These are phyloP conservation scores for Cydonia oblonga DNA, from an alignment of 331 rosid genomes.

Conservation along the genomic window DNA sequence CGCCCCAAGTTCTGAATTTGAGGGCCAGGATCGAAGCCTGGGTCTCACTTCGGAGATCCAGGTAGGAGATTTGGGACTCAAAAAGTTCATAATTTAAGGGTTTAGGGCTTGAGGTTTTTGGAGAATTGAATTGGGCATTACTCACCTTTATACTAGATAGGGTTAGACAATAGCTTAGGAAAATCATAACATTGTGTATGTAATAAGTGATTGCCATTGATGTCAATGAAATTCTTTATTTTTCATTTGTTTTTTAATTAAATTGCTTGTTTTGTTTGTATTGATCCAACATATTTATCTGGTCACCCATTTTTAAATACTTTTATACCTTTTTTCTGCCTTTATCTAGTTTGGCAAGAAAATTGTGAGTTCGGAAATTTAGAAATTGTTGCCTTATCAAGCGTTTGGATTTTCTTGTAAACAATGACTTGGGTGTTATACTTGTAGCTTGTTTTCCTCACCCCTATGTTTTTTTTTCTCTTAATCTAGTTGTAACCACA, in stretches of 20 bases:
- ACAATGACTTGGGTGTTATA: background rate
- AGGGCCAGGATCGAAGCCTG: too few species aligned
- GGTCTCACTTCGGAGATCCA: too few species aligned
- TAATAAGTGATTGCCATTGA: background rate
- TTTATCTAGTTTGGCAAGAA: background rate
- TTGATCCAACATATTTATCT: background rate
- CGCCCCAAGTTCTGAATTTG: too few species aligned
- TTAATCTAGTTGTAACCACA: background rate
- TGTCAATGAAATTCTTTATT: background rate
- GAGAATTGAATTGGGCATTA: too few species aligned
- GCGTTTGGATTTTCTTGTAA: background rate
- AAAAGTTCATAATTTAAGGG: too few species aligned
- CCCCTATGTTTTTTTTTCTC: background rate
- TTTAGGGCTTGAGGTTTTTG: too few species aligned
- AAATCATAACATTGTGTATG: background rate
- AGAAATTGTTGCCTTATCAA: background rate
- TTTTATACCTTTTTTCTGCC: background rate
- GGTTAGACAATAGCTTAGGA: background rate
- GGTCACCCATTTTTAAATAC: background rate
- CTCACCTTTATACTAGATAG: background rate
- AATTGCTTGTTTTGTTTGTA: background rate
- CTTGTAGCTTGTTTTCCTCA: background rate
- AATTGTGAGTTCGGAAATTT: background rate
- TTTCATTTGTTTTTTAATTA: too few species aligned
- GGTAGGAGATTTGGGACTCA: too few species aligned